These are phyloP conservation scores for Osmanthus fragrans DNA, from an alignment of 257 asterid species.

Conservation along the genomic window DNA sequence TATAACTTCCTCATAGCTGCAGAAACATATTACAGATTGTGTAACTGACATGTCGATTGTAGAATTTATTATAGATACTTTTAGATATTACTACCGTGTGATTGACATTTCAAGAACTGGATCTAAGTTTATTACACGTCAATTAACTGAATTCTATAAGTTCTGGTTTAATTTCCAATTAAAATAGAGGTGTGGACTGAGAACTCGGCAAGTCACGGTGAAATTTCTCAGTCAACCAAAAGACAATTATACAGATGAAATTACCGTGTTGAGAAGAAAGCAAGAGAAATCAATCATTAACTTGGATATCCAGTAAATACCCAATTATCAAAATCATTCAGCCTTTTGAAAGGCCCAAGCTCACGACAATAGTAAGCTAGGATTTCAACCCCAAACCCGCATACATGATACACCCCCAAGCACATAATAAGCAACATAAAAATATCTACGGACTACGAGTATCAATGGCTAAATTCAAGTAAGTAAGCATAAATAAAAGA, in stretches of 20 bases:
- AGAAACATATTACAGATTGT: background rate
- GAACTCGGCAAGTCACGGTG: too few species aligned
- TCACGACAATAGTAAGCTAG: background rate
- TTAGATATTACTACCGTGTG: background rate
- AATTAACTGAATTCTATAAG: too few species aligned
- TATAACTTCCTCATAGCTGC: background rate
- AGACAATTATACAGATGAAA: too few species aligned
- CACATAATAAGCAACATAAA: background rate
- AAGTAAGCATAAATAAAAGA: constrained; percentile 9
- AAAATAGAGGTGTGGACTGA: too few species aligned
- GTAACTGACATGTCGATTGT: background rate
- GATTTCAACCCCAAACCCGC: background rate
- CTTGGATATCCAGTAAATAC: background rate
- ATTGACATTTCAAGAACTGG: too few species aligned
- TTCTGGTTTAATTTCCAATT: too few species aligned
- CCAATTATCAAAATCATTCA: background rate
- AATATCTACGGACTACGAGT: background rate
- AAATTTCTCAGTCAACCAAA: too few species aligned
- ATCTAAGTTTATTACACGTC: too few species aligned
- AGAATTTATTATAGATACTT: background rate
- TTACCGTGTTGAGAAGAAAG: background rate
- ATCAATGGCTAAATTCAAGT: constrained; percentile 6
- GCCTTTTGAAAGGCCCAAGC: background rate
- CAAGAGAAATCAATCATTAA: background rate
- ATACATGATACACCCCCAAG: background rate